phyloP scores from a whole-genome alignment of 192 early-diverging fungal genomes.

The Coemansia sp. region DNA sequence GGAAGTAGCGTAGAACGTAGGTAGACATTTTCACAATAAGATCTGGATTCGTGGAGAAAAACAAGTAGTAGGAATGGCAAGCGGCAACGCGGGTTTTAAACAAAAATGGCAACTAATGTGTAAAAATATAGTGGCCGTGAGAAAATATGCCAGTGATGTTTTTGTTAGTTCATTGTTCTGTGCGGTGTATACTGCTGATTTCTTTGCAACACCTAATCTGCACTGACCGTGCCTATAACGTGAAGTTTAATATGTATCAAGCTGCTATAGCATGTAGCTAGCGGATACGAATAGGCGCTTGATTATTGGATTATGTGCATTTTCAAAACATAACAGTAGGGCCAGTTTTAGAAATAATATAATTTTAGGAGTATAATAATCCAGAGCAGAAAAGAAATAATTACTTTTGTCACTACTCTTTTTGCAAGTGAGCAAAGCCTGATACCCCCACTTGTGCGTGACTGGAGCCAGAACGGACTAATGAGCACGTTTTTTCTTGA shows the following conservation, averaged over 20 bases:
- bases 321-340: too few species aligned
- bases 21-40: background rate
- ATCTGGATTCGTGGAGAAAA: background rate
- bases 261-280: too few species aligned
- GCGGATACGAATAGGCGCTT: too few species aligned
- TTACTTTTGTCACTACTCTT: background rate
- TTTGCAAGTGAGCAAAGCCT: background rate
- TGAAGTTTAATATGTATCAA: background rate
- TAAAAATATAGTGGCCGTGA: background rate
- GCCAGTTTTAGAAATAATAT: background rate
- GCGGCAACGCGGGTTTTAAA: background rate
- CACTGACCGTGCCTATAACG: background rate
- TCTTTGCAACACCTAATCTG: background rate
- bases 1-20: conserved; percentile 33
- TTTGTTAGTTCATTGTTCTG: background rate
- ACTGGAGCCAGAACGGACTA: background rate
- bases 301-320: too few species aligned
- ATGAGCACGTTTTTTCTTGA: background rate
- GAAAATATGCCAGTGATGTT: background rate
- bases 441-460: background rate
- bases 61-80: background rate
- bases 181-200: background rate
- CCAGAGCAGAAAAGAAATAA: background rate
- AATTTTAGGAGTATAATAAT: background rate
- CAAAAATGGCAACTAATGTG: background rate